Base-by-base conservation (phyloP, 352 stramenopile genomes). In the Phytophthora meadii region DNA sequence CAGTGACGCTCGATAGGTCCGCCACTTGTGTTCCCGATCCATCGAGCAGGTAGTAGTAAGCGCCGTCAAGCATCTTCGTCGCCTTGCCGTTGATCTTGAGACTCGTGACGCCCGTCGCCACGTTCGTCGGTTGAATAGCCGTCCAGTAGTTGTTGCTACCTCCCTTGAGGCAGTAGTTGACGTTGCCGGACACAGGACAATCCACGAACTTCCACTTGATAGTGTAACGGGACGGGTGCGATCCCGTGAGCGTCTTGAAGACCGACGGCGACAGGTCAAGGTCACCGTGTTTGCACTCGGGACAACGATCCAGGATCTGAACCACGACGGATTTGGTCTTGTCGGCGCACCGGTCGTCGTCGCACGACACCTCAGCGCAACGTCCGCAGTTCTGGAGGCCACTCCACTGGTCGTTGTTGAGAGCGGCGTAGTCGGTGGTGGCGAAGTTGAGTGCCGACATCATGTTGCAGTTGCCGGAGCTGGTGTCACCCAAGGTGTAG, bases 11-110 rank as follows among this genome's bases (percentile, higher is more conserved):
- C 27, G 58, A 55, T 3, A 84, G 63, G 44, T 84, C 78, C 1
- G 65, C 66, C 47, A 74, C 55, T 9, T 42, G 42, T 40, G 45
- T 50, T n/a, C 77, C 74, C 3, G 75, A 32, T 8, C 77, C 77
- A 45, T 89, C 74, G 9, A 87, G 46, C 25, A 88, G 56, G 56
- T 82, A 88, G 79, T 88, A 88, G 61, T 85, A 87, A 1, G 79
- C 79, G 27, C 77, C 79, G 52, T 65, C 68, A 24, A 88, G 59
- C 79, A 88, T 88, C 14, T 55, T 80, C 48, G 54, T 83, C 60
- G 81, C 81, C 56, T 79, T 74, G 27, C 66, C 71, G 61, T 82
- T 79, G 62, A 82, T 77, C 47, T 51, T 54, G 8, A 82, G 40
- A 42, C 59, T 72, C 24, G 41, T 52, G 41, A 82, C 50, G 32